Percentiles rank a stretch among this genome's conserved stretches.
Conservation (phyloP, 164 flowering plant genomes). For the Pachysandra terminalis region DNA sequence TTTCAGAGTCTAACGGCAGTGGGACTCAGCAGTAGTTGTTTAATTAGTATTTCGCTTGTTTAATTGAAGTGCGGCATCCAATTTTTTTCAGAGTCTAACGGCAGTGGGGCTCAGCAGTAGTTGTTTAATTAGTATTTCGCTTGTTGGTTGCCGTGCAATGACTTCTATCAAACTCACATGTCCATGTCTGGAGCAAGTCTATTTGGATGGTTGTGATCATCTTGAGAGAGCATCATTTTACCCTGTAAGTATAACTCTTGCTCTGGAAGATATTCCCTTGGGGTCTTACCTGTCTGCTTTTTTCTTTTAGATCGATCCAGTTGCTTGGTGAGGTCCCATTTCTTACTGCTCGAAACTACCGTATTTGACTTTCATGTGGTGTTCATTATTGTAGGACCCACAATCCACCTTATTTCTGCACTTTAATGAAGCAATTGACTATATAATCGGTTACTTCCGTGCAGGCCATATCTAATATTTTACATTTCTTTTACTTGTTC, state of each 20-base stretch:
- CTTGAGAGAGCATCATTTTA: conserved; percentile 83
- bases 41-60: conserved; percentile 78
- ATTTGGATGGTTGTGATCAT: conserved; percentile 92
- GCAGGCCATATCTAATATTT: too few relatives aligned
- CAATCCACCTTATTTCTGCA: background rate
- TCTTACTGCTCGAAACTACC: background rate
- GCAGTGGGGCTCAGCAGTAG: conserved; percentile 59
- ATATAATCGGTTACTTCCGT: too few relatives aligned
- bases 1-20: conserved; percentile 77
- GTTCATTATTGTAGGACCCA: background rate
- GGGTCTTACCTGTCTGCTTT: background rate
- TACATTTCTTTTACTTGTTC: too few relatives aligned
- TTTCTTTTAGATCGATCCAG: background rate
- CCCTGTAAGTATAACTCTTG: conserved; percentile 54
- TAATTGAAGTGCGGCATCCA: too few relatives aligned
- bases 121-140: conserved; percentile 74
- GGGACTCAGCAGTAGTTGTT: conserved; percentile 59
- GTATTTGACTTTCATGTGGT: background rate
- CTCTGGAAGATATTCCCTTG: background rate
- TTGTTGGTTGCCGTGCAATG: conserved; percentile 86
- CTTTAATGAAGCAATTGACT: background rate
- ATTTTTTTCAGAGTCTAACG: conserved; percentile 78
- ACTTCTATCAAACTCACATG: conserved; percentile 62
- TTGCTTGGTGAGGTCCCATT: background rate
- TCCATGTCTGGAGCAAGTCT: conserved; percentile 74